A percentile compares a stretch with the other conserved stretches of the same genome.
Evolutionary conservation across 768 basidiomycete species (phyloP).

Genomic region (Tylopilus cervinicoccineus): DNA sequence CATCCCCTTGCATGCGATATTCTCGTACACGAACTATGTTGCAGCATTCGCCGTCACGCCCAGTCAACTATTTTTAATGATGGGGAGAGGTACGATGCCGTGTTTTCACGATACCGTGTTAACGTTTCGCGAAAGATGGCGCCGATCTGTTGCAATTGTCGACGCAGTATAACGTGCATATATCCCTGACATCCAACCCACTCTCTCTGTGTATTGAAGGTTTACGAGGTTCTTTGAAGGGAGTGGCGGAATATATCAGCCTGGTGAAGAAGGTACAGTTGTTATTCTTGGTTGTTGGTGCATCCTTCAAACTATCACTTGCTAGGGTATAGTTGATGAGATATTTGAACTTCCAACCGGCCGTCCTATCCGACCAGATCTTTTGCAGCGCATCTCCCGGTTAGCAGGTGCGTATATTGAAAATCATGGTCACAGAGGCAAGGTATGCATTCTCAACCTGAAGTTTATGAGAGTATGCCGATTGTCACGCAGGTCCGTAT

Average conservation of each 20-base stretch:
- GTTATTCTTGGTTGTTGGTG: not conserved
- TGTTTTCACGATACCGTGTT: constrained; percentile 4
- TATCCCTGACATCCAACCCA: constrained; percentile 54
- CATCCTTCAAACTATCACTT: not conserved
- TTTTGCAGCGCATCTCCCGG: constrained; percentile 67
- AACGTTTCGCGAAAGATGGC: constrained; percentile 47
- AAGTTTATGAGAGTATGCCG: not conserved
- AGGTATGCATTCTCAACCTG: constrained; percentile 33
- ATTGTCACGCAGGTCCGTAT: constrained; percentile 46
- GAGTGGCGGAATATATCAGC: constrained; percentile 43
- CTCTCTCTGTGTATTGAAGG: constrained; percentile 60
- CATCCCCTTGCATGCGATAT: not conserved
- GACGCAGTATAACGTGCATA: constrained; percentile 55
- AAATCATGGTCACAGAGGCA: constrained; percentile 41
- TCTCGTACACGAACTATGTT: constrained; percentile 1
- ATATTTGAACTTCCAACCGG: constrained; percentile 42
- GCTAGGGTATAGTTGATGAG: constrained; percentile 30
- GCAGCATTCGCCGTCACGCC: constrained; percentile 56
- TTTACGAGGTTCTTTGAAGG: constrained; percentile 46
- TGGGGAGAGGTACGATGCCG: constrained; percentile 57
- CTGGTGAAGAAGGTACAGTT: constrained; percentile 45
- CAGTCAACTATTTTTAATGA: constrained; percentile 61
- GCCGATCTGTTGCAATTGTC: constrained; percentile 56
- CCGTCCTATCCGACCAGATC: constrained; percentile 38
- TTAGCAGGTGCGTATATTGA: constrained; percentile 62